These are phyloP conservation scores for Zizania palustris DNA, from an alignment of 202 grass and related monocot genomes.

Conservation along the genomic window DNA sequence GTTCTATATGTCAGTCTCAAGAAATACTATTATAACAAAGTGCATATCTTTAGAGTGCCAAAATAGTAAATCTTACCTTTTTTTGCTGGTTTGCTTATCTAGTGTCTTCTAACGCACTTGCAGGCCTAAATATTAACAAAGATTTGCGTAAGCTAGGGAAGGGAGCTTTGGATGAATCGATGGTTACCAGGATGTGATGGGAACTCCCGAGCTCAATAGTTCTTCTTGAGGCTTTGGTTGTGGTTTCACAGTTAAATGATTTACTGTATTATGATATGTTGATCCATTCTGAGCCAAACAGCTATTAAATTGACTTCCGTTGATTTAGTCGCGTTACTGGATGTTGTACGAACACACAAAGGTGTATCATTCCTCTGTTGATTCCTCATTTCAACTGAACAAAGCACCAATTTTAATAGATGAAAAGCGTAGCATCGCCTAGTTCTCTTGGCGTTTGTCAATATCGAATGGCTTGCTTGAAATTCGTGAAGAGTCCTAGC, in stretches of 20 bases:
- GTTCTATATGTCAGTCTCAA: too few species aligned
- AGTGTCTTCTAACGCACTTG: background rate
- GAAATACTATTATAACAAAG: too few species aligned
- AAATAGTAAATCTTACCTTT: too few species aligned
- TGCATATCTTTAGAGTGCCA: too few species aligned
- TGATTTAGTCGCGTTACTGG: background rate
- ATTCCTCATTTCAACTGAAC: too few species aligned
- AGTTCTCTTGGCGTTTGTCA: too few species aligned
- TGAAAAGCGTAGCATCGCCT: too few species aligned
- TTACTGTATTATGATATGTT: slow-evolving; percentile 48
- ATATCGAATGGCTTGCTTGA: too few species aligned
- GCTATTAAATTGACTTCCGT: slow-evolving; percentile 31
- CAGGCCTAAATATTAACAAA: slow-evolving; percentile 52
- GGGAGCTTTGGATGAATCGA: slow-evolving; percentile 49
- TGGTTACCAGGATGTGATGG: slow-evolving; percentile 43
- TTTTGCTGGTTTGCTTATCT: background rate
- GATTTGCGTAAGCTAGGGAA: slow-evolving; percentile 53
- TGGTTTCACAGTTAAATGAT: slow-evolving; percentile 47
- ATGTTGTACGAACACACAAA: too few species aligned
- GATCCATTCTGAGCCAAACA: slow-evolving; percentile 48
- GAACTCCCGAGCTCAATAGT: slow-evolving; percentile 46
- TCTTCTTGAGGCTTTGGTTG: slow-evolving; percentile 40
- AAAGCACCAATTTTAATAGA: too few species aligned
- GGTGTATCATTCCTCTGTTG: too few species aligned
- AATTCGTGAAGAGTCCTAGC: too few species aligned